phyloP scores from a whole-genome alignment of 495 filamentous ascomycete genomes.

The Aspergillus mulundensis region DNA sequence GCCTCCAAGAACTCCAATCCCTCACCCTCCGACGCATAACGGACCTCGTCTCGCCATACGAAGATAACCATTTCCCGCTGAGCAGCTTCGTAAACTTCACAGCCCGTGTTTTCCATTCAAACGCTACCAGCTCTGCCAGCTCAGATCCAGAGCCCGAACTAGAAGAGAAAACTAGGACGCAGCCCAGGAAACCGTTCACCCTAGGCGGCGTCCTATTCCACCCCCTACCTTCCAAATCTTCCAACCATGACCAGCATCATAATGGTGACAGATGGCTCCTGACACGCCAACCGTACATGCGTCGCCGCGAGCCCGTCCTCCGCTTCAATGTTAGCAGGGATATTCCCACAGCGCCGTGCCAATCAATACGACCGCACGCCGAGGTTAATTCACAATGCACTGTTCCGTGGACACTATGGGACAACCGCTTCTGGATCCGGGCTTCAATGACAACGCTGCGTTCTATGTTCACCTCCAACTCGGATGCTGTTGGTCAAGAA shows the following conservation, averaged over 20 bases:
- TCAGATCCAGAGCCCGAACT: conserved; percentile 11
- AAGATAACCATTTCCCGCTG: conserved; percentile 32
- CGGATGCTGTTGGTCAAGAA: not conserved
- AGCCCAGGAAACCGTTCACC: conserved; percentile 43
- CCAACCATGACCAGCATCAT: conserved; percentile 16
- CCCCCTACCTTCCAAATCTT: conserved; percentile 34
- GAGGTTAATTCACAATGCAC: too few relatives aligned
- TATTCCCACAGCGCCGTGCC: too few relatives aligned
- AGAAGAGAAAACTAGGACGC: conserved; percentile 4
- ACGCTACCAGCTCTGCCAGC: conserved; percentile 15
- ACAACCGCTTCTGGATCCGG: conserved; percentile 80
- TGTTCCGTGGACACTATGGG: conserved; percentile 55
- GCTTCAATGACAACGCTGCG: conserved; percentile 21
- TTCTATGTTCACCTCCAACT: not conserved
- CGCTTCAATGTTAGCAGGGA: not conserved
- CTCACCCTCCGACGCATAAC: conserved; percentile 41
- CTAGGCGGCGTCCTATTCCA: conserved; percentile 52
- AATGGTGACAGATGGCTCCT: conserved; percentile 41
- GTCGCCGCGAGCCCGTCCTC: conserved; percentile 18
- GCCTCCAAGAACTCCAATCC: conserved; percentile 24
- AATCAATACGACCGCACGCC: too few relatives aligned
- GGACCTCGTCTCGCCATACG: conserved; percentile 40
- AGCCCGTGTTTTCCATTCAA: conserved; percentile 21
- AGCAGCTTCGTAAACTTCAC: conserved; percentile 32
- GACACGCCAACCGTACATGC: conserved; percentile 47